Conservation (phyloP, 495 filamentous ascomycete genomes). For the Polyplosphaeria fusca region DNA sequence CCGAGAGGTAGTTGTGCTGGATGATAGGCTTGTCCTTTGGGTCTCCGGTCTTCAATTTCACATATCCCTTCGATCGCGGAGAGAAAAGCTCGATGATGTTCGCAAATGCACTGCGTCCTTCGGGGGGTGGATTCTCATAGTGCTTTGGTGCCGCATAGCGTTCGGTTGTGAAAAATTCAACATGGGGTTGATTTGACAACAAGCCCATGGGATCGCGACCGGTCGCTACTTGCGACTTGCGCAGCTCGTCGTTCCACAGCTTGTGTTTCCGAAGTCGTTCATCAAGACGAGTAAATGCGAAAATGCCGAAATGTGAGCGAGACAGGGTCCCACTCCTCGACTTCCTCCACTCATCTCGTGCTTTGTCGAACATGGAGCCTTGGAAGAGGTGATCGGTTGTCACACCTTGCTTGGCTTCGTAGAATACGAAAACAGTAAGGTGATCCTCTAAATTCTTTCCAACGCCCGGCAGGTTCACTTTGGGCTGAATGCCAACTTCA, state of each 20-base stretch:
- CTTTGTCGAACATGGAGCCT: constrained; percentile 29
- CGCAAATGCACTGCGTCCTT: constrained; percentile 35
- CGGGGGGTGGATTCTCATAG: constrained; percentile 1
- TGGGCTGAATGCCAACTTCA: constrained; percentile 5
- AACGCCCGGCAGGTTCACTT: constrained; percentile 11
- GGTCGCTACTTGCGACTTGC: constrained; percentile 24
- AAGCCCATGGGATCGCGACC: constrained; percentile 1
- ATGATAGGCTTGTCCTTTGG: constrained; percentile 54
- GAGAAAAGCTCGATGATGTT: constrained; percentile 35
- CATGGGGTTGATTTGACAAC: constrained; percentile 1
- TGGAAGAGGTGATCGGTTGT: constrained; percentile 36
- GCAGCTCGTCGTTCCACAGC: constrained; percentile 44
- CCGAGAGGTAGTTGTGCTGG: constrained; percentile 54
- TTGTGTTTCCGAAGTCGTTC: background rate
- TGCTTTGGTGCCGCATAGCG: constrained; percentile 1
- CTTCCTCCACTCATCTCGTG: constrained; percentile 42
- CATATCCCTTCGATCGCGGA: constrained; percentile 48
- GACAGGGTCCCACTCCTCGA: constrained; percentile 34
- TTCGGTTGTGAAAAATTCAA: constrained; percentile 17
- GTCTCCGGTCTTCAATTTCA: constrained; percentile 54
- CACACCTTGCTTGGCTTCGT: constrained; percentile 46
- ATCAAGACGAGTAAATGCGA: constrained; percentile 48
- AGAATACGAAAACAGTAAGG: constrained; percentile 44
- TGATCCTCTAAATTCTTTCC: constrained; percentile 26
- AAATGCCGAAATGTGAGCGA: constrained; percentile 39